Evolutionary conservation across 257 asterid genomes (phyloP), one percentile per base, ranked within the genome.

Genomic region (Schizonepeta tenuifolia): DNA sequence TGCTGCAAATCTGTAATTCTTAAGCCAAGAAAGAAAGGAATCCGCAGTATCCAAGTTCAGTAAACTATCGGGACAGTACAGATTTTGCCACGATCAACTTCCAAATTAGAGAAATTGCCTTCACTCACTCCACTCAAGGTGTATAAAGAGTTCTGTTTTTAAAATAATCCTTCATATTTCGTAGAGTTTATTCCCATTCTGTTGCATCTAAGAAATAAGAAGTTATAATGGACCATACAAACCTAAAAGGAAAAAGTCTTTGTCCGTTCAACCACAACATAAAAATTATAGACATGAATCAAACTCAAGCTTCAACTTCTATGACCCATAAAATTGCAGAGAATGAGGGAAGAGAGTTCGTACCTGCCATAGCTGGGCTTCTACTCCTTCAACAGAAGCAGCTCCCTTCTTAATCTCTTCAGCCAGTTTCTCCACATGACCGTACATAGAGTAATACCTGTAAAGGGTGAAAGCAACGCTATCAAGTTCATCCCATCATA

Each of bases 351-450:
- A 71, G 57, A 50, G 35, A 58, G 60, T 65, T 75, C 73, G 41
- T 76, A 89, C 96, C 88, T 91, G 95, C 94, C 96, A 91, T 64
- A 91, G 70, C 78, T 84, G 85, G 77, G 87, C 95, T 67, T 91
- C 97, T 58, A 91, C 95, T 69, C 94, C 94, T 87, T 87, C 95
- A 62, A 91, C 88, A 58, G 92, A 83, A 69, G 92, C 84, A 64
- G 92, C 96, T 73, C 97, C 96, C 69, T 89, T 86, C 85, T 75
- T 80, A 73, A 91, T 91, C 80, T 84, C 97, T 70, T 91, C 89
- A 15, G 96, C 97, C 79, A 91, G 90, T 83, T 86, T 91, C 86
- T 82, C 97, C 67, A 91, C 96, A 81, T 89, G 97, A 20, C 92
- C 96, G 60, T 87, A 91, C 91, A 80, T 89, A 63, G 95, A 91